Conservation (phyloP, 495 filamentous ascomycete species). For the Parathielavia hyrcaniae region DNA sequence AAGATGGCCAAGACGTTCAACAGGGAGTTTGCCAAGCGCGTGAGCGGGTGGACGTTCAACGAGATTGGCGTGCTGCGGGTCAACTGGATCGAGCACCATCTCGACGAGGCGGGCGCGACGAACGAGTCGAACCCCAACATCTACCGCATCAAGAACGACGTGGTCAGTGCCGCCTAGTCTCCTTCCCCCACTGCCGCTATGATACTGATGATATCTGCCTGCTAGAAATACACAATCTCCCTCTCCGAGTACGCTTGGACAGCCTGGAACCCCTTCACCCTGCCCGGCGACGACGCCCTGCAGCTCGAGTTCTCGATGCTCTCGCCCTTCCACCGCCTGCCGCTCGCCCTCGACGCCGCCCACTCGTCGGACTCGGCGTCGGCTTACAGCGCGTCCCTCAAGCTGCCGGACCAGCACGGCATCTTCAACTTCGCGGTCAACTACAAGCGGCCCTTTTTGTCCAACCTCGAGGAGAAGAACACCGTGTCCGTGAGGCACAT, state of each 20-base stretch:
- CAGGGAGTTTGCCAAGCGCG: conserved; percentile 72
- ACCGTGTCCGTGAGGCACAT: conserved; percentile 92
- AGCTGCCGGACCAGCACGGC: conserved; percentile 88
- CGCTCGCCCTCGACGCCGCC: conserved; percentile 50
- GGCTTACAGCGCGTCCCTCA: conserved; percentile 69
- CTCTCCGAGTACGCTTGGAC: conserved; percentile 74
- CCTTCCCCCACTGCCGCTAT: not conserved
- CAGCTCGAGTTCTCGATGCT: conserved; percentile 99
- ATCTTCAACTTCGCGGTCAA: conserved; percentile 96
- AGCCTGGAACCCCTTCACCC: conserved; percentile 64
- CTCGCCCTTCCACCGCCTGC: conserved; percentile 91
- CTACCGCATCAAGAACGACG: conserved; percentile 95
- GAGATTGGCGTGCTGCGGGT: conserved; percentile 86
- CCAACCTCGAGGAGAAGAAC: conserved; percentile 85
- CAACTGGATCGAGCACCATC: conserved; percentile 72
- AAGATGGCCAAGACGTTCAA: conserved; percentile 56
- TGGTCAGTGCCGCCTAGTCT: conserved; percentile 54
- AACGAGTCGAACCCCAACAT: conserved; percentile 71
- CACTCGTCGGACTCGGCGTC: conserved; percentile 58
- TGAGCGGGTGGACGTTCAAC: conserved; percentile 89
- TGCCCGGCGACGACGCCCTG: conserved; percentile 61
- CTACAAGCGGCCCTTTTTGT: conserved; percentile 91
- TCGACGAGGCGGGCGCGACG: conserved; percentile 50
- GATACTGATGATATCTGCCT: not conserved
- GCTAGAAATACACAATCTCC: conserved; percentile 84